Conservation (phyloP, 1,284 basidiomycete species). For the Naganishia liquefaciens region DNA sequence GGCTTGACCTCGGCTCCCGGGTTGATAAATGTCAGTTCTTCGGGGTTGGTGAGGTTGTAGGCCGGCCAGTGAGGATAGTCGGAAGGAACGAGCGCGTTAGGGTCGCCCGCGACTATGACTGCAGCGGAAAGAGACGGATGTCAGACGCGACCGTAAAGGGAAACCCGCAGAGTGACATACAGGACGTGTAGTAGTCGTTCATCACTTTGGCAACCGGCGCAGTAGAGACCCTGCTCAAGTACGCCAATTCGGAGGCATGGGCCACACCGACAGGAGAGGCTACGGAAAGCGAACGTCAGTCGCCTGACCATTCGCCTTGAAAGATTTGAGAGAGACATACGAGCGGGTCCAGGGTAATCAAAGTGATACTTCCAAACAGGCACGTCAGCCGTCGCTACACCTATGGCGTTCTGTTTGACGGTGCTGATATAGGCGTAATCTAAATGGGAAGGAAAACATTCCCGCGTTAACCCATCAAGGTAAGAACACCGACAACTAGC, state of each 20-base stretch:
- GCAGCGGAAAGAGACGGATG: neutral
- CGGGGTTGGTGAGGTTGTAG: conserved; percentile 10
- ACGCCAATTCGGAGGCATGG: conserved; percentile 19
- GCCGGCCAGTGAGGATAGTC: conserved; percentile 18
- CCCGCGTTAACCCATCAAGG: too few relatives aligned
- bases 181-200: conserved; percentile 27
- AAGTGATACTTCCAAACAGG: conserved; percentile 26
- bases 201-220: conserved; percentile 12
- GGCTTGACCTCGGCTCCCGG: conserved; percentile 7
- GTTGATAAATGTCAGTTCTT: conserved; percentile 16
- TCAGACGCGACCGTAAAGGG: neutral
- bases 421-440: conserved; percentile 25
- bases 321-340: neutral
- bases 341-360: conserved; percentile 3
- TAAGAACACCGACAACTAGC: neutral
- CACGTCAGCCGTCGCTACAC: neutral
- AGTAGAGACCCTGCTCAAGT: conserved; percentile 10
- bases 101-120: conserved; percentile 28
- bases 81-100: conserved; percentile 12
- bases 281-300: neutral
- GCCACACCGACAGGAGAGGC: conserved; percentile 1
- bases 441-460: too few relatives aligned
- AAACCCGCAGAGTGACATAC: neutral
- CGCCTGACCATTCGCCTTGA: neutral
- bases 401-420: conserved; percentile 7